Conservation (phyloP, 2,329 filamentous ascomycete species). For the Paraphoma chrysanthemicola region DNA sequence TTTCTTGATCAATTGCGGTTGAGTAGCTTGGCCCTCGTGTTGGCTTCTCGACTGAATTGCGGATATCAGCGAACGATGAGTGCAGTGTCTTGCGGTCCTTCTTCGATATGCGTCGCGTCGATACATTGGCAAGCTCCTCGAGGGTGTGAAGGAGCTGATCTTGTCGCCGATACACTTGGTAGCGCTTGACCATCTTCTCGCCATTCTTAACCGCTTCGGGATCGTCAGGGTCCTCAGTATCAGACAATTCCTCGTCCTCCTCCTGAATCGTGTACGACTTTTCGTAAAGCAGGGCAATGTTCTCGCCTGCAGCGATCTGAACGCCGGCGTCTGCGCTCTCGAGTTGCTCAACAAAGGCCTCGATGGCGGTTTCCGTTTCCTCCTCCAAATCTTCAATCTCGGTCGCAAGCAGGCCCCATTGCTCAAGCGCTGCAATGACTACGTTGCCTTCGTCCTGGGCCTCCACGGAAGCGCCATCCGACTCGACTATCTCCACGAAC, state of each 20-base stretch:
- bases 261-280: constrained; percentile 68
- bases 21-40: constrained; percentile 71
- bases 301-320: constrained; percentile 78
- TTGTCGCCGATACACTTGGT: constrained; percentile 71
- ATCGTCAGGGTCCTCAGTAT: constrained; percentile 57
- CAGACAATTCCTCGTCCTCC: constrained; percentile 61
- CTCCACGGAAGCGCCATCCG: constrained; percentile 75
- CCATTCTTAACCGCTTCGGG: constrained; percentile 37
- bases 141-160: constrained; percentile 67
- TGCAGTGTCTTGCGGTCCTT: constrained; percentile 72
- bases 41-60: constrained; percentile 71
- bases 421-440: constrained; percentile 76
- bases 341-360: constrained; percentile 85
- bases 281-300: constrained; percentile 84
- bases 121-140: constrained; percentile 65
- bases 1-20: constrained; percentile 68
- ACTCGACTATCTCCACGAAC: constrained; percentile 78
- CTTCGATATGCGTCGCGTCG: constrained; percentile 68
- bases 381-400: constrained; percentile 77
- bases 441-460: constrained; percentile 74
- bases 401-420: constrained; percentile 82
- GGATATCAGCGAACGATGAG: constrained; percentile 69
- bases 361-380: constrained; percentile 74
- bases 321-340: constrained; percentile 75
- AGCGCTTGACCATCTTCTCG: constrained; percentile 64